phyloP scores from a whole-genome alignment of 2,329 filamentous ascomycete species.

The Colletotrichum plurivorum region DNA sequence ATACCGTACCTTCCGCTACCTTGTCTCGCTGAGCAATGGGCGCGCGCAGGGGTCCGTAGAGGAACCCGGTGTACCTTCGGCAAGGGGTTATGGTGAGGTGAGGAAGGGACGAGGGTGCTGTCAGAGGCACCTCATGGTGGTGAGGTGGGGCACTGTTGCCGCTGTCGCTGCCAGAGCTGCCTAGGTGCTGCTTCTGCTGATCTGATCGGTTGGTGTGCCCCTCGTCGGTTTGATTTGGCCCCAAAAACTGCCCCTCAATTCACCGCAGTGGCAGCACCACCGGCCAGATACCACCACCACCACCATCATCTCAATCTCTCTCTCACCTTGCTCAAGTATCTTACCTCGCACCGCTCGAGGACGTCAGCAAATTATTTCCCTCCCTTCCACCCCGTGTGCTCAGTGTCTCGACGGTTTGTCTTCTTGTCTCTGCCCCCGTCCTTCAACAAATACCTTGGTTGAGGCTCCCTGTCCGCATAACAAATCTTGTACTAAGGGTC shows the following conservation, averaged over 20 bases:
- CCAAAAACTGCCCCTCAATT: constrained; percentile 19
- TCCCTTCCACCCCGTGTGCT: constrained; percentile 26
- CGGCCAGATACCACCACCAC: constrained; percentile 2
- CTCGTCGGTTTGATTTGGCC: constrained; percentile 4
- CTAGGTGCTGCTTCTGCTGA: constrained; percentile 8
- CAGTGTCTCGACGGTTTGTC: constrained; percentile 17
- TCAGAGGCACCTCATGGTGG: constrained; percentile 31
- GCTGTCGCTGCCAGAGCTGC: constrained; percentile 17
- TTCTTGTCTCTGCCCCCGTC: constrained; percentile 11
- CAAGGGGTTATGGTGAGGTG: constrained; percentile 21
- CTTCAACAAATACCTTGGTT: constrained; percentile 38
- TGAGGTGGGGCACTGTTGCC: constrained; percentile 13
- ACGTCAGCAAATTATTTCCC: constrained; percentile 33
- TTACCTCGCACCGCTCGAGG: neutral
- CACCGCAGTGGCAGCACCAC: constrained; percentile 14
- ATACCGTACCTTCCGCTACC: constrained; percentile 6
- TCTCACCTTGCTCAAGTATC: neutral
- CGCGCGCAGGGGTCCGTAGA: neutral
- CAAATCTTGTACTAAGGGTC: constrained; percentile 21
- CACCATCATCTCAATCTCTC: neutral
- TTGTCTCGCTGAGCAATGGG: too few relatives aligned
- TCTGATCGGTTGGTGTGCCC: neutral
- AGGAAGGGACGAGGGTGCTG: constrained; percentile 19
- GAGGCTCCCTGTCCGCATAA: constrained; percentile 37
- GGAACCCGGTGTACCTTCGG: neutral